Percentiles rank a stretch among this genome's conserved stretches.
These are phyloP conservation scores for Seiridium unicorne DNA, from an alignment of 2,329 filamentous ascomycete genomes.

Conservation along the genomic window DNA sequence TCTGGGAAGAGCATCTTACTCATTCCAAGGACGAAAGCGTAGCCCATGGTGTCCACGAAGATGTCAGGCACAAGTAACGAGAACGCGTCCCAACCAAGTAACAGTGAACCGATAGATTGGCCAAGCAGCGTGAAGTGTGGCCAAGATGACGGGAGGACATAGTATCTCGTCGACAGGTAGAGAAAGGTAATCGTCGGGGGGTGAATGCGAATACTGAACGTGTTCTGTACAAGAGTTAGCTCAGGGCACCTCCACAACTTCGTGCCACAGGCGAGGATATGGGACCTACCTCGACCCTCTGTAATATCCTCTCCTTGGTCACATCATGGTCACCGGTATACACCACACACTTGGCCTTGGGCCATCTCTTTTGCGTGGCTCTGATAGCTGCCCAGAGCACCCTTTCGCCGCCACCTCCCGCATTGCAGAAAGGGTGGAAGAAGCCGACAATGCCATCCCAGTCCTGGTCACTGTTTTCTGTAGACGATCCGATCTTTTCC, in stretches of 20 bases:
- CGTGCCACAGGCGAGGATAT: constrained; percentile 11
- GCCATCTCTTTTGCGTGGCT: constrained; percentile 86
- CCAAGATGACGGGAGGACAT: constrained; percentile 84
- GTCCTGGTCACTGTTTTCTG: constrained; percentile 47
- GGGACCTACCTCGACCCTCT: constrained; percentile 64
- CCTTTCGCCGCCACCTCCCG: constrained; percentile 90
- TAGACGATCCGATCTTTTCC: constrained; percentile 63
- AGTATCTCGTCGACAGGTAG: constrained; percentile 84
- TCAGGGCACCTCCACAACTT: no score
- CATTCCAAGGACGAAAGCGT: constrained; percentile 84
- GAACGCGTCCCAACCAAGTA: constrained; percentile 91
- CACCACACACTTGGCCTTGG: constrained; percentile 83
- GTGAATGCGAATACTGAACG: constrained; percentile 91
- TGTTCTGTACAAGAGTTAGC: constrained; percentile 47
- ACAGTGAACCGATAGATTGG: constrained; percentile 85
- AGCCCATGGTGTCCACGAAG: constrained; percentile 98
- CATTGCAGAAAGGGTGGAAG: constrained; percentile 98
- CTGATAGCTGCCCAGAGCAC: constrained; percentile 95
- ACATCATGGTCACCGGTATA: constrained; percentile 95
- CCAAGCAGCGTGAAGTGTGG: constrained; percentile 89
- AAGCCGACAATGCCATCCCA: constrained; percentile 91
- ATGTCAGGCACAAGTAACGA: constrained; percentile 88
- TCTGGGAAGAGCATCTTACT: constrained; percentile 77
- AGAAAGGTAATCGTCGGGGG: constrained; percentile 81
- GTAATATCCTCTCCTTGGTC: constrained; percentile 75